Conservation (phyloP, 2,329 filamentous ascomycete genomes). For the Pseudogymnoascus sp. region DNA sequence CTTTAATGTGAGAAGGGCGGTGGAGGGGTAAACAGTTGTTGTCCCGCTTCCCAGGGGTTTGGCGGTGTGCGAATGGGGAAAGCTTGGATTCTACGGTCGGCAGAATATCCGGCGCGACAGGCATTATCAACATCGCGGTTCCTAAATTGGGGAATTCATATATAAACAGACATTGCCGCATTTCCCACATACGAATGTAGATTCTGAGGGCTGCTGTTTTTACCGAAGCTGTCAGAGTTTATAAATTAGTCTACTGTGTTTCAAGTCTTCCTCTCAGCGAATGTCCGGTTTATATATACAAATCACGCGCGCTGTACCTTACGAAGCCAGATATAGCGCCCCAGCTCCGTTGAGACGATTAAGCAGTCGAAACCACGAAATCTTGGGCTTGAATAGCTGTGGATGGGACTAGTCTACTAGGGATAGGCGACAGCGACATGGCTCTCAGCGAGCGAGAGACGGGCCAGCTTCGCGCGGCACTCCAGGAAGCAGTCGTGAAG, state of each 20-base stretch:
- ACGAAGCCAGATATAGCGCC: neutral
- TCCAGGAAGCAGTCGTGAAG: constrained; percentile 80
- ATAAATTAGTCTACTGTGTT: neutral
- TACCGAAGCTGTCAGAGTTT: neutral
- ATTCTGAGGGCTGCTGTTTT: neutral
- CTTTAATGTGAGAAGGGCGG: neutral
- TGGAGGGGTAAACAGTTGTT: constrained; percentile 6
- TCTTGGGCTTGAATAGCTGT: neutral
- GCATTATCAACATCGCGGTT: constrained; percentile 6
- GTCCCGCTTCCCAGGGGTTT: neutral
- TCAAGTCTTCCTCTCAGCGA: neutral
- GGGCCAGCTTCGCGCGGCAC: constrained; percentile 48
- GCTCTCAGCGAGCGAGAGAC: constrained; percentile 49
- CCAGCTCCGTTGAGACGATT: neutral
- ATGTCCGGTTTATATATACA: neutral
- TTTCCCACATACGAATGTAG: neutral
- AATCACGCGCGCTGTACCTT: neutral
- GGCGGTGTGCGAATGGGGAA: neutral
- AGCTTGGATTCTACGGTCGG: neutral
- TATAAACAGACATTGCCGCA: neutral
- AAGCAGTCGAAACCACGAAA: neutral
- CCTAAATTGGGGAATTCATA: neutral
- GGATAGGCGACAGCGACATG: constrained; percentile 33
- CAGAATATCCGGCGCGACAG: constrained; percentile 6
- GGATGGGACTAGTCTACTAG: neutral